Base-by-base conservation (phyloP, 352 stramenopile species). In the Globisporangium viniferum region DNA sequence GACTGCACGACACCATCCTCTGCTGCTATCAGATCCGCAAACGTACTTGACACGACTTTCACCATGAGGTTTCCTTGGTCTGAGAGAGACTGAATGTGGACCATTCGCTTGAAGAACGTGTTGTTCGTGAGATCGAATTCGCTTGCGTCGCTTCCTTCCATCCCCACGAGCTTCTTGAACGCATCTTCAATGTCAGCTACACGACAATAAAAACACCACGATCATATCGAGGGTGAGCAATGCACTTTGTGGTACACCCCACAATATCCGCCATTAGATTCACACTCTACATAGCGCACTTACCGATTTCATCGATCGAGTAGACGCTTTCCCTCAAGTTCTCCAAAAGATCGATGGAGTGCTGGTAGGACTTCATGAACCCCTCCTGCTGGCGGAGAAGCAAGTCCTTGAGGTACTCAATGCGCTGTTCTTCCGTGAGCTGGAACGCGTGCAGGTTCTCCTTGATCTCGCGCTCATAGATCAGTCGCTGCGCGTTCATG, bases 391-490 rank as follows among this genome's bases (percentile, higher is more conserved):
- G 79, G 3, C 85, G 83, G n/a, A 91, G 36, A 7, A 95, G 63
- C 29, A 95, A 59, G 69, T 93, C 84, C 56, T 89, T 89, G 20
- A 95, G 68, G 53, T 92, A 95, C 48, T 92, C 87, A 1, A 95
- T 74, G 3, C 87, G 82, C 59, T 93, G 87, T 57, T 95, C 87
- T 71, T 95, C 87, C 33, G 87, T 95, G 7, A 95, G 73, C 64
- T 95, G 85, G 64, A 95, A 92, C 3, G 84, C 87, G 24, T 84
- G 73, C 10, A 95, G 60, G 44, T 95, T 95, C 33, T 93, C 87
- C 48, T 86, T 85, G 46, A 89, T 84, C 66, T 92, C 83, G 22
- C 78, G 76, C 62, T 93, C 87, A 49, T 89, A 78, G 33, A 87
- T 80, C 20, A 82, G 64, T 1, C 81, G 82, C 63, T 92, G 85